A percentile compares a stretch with the other conserved stretches of the same genome.
phyloP scores from a whole-genome alignment of 2,329 filamentous ascomycete genomes.

The Ophiostoma pallidulum region DNA sequence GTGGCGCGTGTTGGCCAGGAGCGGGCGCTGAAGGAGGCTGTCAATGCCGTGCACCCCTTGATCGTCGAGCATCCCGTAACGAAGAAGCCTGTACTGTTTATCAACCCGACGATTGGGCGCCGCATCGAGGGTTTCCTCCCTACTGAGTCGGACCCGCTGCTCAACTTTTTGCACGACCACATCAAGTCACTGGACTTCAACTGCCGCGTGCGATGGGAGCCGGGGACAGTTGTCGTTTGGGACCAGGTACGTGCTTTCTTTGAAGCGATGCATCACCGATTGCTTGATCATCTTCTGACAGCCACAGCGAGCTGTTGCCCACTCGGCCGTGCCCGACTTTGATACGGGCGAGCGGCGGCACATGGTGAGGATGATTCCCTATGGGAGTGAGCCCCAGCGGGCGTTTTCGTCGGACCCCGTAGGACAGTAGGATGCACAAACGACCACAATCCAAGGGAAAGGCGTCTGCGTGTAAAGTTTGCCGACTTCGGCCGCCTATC shows the following conservation, averaged over 20 bases:
- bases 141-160: constrained; percentile 60
- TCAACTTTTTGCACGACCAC: constrained; percentile 34
- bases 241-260: constrained; percentile 11
- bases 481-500: too few relatives aligned
- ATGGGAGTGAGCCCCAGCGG: constrained; percentile 1
- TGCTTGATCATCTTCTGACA: neutral
- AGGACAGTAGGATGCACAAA: too few relatives aligned
- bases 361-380: constrained; percentile 20
- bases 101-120: constrained; percentile 41
- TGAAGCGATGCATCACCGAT: neutral
- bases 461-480: too few relatives aligned
- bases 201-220: constrained; percentile 37
- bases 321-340: constrained; percentile 18
- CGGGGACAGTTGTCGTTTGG: constrained; percentile 36
- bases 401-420: neutral
- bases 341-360: constrained; percentile 14
- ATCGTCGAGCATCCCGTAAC: constrained; percentile 76
- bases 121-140: constrained; percentile 71
- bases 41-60: constrained; percentile 65
- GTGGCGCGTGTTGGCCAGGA: constrained; percentile 10
- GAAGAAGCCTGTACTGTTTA: constrained; percentile 71
- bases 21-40: constrained; percentile 28
- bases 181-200: constrained; percentile 38
- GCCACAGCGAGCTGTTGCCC: constrained; percentile 12
- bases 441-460: too few relatives aligned